Conservation (phyloP, 306 rosid species). For the Astragalus glycyphyllos region DNA sequence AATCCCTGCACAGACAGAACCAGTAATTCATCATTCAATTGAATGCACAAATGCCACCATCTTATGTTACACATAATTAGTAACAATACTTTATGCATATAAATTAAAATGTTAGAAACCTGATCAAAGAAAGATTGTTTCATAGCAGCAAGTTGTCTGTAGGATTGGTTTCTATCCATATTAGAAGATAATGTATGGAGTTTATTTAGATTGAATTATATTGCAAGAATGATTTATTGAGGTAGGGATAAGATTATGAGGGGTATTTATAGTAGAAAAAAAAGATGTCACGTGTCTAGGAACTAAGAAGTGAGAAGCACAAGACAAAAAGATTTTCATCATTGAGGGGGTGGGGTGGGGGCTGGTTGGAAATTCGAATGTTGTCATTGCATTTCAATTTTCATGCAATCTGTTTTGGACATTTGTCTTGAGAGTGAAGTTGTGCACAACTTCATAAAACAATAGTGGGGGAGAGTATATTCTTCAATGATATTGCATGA, state of each 20-base stretch:
- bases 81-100: constrained; percentile 30
- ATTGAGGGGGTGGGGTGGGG: constrained; percentile 30
- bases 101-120: too few relatives aligned
- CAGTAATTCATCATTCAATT: constrained; percentile 12
- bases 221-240: constrained; percentile 38
- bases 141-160: constrained; percentile 59
- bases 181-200: constrained; percentile 23
- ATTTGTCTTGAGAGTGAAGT: constrained; percentile 23
- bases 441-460: constrained; percentile 16
- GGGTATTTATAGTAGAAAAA: constrained; percentile 52
- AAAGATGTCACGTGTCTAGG: constrained; percentile 43
- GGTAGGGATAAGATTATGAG: too few relatives aligned
- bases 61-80: not conserved
- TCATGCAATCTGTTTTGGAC: constrained; percentile 26
- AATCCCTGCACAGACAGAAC: constrained; percentile 56
- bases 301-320: constrained; percentile 43
- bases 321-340: too few relatives aligned
- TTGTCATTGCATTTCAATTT: constrained; percentile 19
- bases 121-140: constrained; percentile 86
- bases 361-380: constrained; percentile 31
- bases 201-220: constrained; percentile 19
- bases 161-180: constrained; percentile 61
- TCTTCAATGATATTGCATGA: constrained; percentile 23
- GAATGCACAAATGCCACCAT: constrained; percentile 21
- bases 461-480: constrained; percentile 9